These are phyloP conservation scores for Colletotrichum eremochloae DNA, from an alignment of 2,329 filamentous ascomycete genomes.

Conservation along the genomic window DNA sequence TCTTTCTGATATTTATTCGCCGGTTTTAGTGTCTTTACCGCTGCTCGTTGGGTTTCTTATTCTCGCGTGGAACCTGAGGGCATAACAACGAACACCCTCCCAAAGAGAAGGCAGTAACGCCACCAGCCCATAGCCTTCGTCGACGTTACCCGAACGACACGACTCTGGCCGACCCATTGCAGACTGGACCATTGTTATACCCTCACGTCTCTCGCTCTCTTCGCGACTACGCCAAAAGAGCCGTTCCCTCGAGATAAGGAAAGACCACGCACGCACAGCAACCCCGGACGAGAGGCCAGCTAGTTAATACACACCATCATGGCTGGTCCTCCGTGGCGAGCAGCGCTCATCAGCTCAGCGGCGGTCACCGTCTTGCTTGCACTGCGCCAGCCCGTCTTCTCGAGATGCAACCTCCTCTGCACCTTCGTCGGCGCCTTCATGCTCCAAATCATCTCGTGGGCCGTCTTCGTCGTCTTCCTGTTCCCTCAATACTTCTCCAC, in stretches of 20 bases:
- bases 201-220: background rate
- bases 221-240: background rate
- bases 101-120: background rate
- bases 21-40: background rate
- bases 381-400: constrained; percentile 45
- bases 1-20: background rate
- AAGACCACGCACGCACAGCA: background rate
- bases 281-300: constrained; percentile 7
- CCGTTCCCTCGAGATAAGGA: background rate
- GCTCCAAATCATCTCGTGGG: constrained; percentile 52
- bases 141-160: background rate
- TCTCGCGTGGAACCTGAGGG: background rate
- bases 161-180: background rate
- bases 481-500: constrained; percentile 66
- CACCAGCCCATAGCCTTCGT: background rate
- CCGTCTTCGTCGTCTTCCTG: constrained; percentile 59
- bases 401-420: constrained; percentile 49
- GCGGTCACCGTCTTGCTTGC: constrained; percentile 30
- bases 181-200: background rate
- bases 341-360: constrained; percentile 31
- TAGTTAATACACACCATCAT: constrained; percentile 1
- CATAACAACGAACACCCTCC: background rate
- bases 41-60: background rate
- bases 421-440: constrained; percentile 55
- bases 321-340: constrained; percentile 34